These are phyloP conservation scores for Globisporangium takayamanum DNA, from an alignment of 352 stramenopile genomes.

Conservation along the genomic window DNA sequence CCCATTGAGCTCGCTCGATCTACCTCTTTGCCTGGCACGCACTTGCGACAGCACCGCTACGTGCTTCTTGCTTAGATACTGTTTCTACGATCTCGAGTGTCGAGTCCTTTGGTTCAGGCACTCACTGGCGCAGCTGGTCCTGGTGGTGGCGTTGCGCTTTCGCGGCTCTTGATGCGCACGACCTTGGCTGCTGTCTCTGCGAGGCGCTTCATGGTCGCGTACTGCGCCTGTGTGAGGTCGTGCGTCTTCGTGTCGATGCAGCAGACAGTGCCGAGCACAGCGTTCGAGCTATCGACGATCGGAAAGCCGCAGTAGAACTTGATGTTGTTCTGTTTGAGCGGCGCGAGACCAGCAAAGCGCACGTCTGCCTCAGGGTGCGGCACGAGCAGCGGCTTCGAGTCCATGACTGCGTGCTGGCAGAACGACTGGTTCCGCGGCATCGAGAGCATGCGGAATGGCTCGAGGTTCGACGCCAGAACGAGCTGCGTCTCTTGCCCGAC, in stretches of 20 bases:
- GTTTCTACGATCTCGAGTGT: too few species aligned
- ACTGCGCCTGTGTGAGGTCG: slow-evolving; percentile 22
- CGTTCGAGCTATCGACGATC: slow-evolving; percentile 20
- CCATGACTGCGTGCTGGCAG: slow-evolving; percentile 32
- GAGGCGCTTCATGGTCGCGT: slow-evolving; percentile 13
- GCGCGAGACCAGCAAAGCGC: slow-evolving; percentile 28
- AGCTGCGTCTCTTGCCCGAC: too few species aligned
- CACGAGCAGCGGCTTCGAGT: slow-evolving; percentile 52
- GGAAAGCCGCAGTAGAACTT: slow-evolving; percentile 78
- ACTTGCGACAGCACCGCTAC: too few species aligned
- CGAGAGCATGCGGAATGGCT: slow-evolving; percentile 11
- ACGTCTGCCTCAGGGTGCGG: slow-evolving; percentile 51
- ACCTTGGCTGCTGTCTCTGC: too few species aligned
- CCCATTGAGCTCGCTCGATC: too few species aligned
- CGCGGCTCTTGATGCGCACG: too few species aligned
- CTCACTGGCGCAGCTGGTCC: too few species aligned
- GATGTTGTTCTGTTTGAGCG: too few species aligned
- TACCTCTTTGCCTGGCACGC: too few species aligned
- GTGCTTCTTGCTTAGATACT: too few species aligned
- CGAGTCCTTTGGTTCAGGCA: too few species aligned
- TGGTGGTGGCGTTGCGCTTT: too few species aligned
- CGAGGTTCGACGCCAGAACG: slow-evolving; percentile 25
- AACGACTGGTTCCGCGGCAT: slow-evolving; percentile 27
- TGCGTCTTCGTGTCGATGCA: slow-evolving; percentile 37
- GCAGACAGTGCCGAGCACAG: slow-evolving; percentile 25